Conservation (phyloP, 1,284 basidiomycete species). For the Ustilago sp. region DNA sequence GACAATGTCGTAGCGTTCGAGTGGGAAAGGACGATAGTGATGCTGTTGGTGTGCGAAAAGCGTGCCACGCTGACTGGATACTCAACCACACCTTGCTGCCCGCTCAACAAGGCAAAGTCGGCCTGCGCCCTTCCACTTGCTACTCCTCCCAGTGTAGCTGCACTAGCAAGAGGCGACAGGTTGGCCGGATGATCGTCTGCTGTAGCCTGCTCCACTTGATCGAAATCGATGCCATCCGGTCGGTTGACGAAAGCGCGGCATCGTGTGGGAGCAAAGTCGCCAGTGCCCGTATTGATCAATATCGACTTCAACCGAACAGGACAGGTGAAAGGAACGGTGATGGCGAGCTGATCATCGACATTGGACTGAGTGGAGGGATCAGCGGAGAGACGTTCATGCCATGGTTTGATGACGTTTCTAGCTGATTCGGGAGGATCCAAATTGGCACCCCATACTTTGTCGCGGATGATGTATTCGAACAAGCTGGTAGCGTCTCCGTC, state of each 20-base stretch:
- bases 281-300: slow-evolving; percentile 60
- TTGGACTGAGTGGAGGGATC: slow-evolving; percentile 60
- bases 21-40: slow-evolving; percentile 63
- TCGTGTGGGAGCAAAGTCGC: slow-evolving; percentile 63
- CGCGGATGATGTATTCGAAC: slow-evolving; percentile 61
- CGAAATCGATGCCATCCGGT: slow-evolving; percentile 66
- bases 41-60: slow-evolving; percentile 61
- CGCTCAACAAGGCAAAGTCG: slow-evolving; percentile 62
- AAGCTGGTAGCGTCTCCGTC: slow-evolving; percentile 57
- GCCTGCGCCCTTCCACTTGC: slow-evolving; percentile 64
- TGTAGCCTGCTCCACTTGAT: slow-evolving; percentile 53
- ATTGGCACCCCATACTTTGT: slow-evolving; percentile 64
- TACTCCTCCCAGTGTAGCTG: slow-evolving; percentile 47
- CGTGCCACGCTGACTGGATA: slow-evolving; percentile 65
- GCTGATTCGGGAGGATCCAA: slow-evolving; percentile 63
- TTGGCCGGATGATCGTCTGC: slow-evolving; percentile 28
- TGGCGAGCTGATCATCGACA: slow-evolving; percentile 67
- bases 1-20: slow-evolving; percentile 58
- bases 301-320: slow-evolving; percentile 65
- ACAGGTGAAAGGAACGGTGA: slow-evolving; percentile 65
- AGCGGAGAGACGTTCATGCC: slow-evolving; percentile 57
- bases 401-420: slow-evolving; percentile 64
- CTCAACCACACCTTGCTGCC: slow-evolving; percentile 57
- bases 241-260: slow-evolving; percentile 65
- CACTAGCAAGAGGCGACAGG: slow-evolving; percentile 18